Percentiles rank a stretch among this genome's conserved stretches.
Evolutionary conservation across 768 basidiomycete genomes (phyloP).

Genomic region (Mycena epipterygia): DNA sequence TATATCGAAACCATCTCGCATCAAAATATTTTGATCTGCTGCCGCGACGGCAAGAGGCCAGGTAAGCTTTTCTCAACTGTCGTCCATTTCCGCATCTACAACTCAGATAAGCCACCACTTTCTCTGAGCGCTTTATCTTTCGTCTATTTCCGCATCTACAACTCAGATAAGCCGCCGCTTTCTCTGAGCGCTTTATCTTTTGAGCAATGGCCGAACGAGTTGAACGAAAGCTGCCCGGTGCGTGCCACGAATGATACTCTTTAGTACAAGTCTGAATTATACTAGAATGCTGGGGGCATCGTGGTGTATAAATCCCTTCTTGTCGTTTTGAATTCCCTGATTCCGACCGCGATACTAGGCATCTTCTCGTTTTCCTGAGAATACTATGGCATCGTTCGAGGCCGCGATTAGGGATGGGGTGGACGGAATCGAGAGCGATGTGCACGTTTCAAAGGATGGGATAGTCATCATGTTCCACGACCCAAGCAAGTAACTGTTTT

Average conservation of each 20-base stretch:
- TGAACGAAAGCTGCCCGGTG: conserved; percentile 24
- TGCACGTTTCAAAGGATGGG: conserved; percentile 77
- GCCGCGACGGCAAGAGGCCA: too few relatives aligned
- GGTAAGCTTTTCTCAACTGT: too few relatives aligned
- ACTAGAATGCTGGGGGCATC: conserved; percentile 61
- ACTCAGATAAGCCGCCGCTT: too few relatives aligned
- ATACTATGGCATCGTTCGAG: conserved; percentile 80
- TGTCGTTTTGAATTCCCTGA: neutral
- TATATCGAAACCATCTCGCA: too few relatives aligned
- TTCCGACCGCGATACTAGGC: conserved; percentile 55
- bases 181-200: too few relatives aligned
- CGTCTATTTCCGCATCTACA: too few relatives aligned
- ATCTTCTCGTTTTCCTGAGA: conserved; percentile 75
- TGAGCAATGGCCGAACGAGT: neutral
- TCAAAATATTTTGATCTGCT: too few relatives aligned
- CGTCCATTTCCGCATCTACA: too few relatives aligned
- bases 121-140: too few relatives aligned
- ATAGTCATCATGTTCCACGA: conserved; percentile 84
- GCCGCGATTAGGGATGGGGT: conserved; percentile 63
- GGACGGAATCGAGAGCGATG: conserved; percentile 55
- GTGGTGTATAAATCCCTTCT: conserved; percentile 41
- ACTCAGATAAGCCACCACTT: too few relatives aligned
- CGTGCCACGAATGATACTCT: neutral
- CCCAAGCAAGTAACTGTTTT: conserved; percentile 56
- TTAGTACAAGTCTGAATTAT: conserved; percentile 1